phyloP scores from a whole-genome alignment of 345 rosid species.

The Rhizophora apiculata region DNA sequence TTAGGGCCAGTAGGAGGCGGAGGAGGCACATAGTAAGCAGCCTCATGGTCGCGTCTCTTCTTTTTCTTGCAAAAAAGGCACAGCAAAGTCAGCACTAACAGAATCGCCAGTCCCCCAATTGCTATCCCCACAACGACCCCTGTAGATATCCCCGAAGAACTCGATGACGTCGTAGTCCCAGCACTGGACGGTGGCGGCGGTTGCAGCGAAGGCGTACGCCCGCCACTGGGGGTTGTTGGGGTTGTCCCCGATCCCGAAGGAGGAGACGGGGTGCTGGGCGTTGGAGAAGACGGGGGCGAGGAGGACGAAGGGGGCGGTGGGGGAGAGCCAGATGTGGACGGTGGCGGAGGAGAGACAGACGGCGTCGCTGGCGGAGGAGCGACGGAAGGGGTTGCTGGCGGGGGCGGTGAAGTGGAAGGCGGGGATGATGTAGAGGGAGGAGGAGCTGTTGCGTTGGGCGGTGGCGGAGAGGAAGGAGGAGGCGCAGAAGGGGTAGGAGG shows the following conservation, averaged over 20 bases:
- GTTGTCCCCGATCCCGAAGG: slow-evolving; percentile 29
- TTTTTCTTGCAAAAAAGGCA: slow-evolving; percentile 23
- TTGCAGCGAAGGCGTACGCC: slow-evolving; percentile 1
- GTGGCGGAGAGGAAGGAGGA: slow-evolving; percentile 36
- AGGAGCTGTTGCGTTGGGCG: slow-evolving; percentile 15
- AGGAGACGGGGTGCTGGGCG: slow-evolving; percentile 31
- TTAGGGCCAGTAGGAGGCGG: slow-evolving; percentile 52
- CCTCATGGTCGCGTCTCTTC: slow-evolving; percentile 28
- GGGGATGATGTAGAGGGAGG: slow-evolving; percentile 33
- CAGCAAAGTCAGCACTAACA: slow-evolving; percentile 18
- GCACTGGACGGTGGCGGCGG: slow-evolving; percentile 28
- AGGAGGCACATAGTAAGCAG: slow-evolving; percentile 29
- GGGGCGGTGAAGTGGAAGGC: slow-evolving; percentile 22
- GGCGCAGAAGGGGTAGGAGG: slow-evolving; percentile 42
- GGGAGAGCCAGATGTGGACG: slow-evolving; percentile 15
- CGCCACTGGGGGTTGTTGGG: slow-evolving; percentile 1
- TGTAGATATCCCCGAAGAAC: slow-evolving; percentile 20
- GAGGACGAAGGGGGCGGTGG: slow-evolving; percentile 23
- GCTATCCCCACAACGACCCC: slow-evolving; percentile 34
- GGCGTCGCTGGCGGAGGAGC: slow-evolving; percentile 35
- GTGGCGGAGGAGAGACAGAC: slow-evolving; percentile 16
- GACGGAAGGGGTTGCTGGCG: slow-evolving; percentile 34
- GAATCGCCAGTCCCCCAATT: slow-evolving; percentile 28
- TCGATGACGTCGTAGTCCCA: slow-evolving; percentile 2
- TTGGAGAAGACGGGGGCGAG: slow-evolving; percentile 31